These are phyloP conservation scores for Simplicillium sp. DNA, from an alignment of 2,329 filamentous ascomycete species.

Conservation along the genomic window DNA sequence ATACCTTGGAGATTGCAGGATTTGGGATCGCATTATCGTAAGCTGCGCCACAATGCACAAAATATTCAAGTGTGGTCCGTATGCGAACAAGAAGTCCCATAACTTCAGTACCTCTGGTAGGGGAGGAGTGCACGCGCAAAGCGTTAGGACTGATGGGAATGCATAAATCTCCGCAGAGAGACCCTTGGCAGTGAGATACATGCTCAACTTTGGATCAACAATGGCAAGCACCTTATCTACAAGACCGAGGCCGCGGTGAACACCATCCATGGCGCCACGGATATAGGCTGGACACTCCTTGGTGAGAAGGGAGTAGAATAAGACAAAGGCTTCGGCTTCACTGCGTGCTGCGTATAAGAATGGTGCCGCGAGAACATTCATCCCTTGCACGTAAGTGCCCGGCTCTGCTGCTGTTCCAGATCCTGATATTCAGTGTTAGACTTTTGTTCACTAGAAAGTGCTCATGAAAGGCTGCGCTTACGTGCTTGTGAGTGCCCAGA, in stretches of 20 bases:
- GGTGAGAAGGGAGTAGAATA: slow-evolving; percentile 82
- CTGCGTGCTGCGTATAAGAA: slow-evolving; percentile 92
- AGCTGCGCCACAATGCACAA: slow-evolving; percentile 94
- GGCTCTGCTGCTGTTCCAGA: slow-evolving; percentile 49
- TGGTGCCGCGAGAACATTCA: slow-evolving; percentile 95
- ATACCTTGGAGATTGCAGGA: slow-evolving; percentile 77
- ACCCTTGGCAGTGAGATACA: slow-evolving; percentile 76
- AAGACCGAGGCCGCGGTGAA: slow-evolving; percentile 81
- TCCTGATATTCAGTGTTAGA: slow-evolving; percentile 31
- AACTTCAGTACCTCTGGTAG: slow-evolving; percentile 84
- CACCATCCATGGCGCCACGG: slow-evolving; percentile 91
- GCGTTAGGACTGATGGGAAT: slow-evolving; percentile 86
- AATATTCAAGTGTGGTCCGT: slow-evolving; percentile 89
- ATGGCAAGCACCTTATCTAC: slow-evolving; percentile 89
- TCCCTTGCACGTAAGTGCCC: slow-evolving; percentile 92
- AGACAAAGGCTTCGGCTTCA: slow-evolving; percentile 88
- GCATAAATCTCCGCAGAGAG: slow-evolving; percentile 93
- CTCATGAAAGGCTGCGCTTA: slow-evolving; percentile 26
- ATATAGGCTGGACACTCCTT: slow-evolving; percentile 89
- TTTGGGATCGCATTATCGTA: slow-evolving; percentile 74
- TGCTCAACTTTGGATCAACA: slow-evolving; percentile 79
- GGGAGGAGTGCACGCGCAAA: slow-evolving; percentile 92
- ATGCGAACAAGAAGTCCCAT: slow-evolving; percentile 97
- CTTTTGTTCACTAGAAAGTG: not conserved
- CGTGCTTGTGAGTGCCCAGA: slow-evolving; percentile 28